These are phyloP conservation scores for Breynia disticha DNA, from an alignment of 441 rosid genomes.

Conservation along the genomic window DNA sequence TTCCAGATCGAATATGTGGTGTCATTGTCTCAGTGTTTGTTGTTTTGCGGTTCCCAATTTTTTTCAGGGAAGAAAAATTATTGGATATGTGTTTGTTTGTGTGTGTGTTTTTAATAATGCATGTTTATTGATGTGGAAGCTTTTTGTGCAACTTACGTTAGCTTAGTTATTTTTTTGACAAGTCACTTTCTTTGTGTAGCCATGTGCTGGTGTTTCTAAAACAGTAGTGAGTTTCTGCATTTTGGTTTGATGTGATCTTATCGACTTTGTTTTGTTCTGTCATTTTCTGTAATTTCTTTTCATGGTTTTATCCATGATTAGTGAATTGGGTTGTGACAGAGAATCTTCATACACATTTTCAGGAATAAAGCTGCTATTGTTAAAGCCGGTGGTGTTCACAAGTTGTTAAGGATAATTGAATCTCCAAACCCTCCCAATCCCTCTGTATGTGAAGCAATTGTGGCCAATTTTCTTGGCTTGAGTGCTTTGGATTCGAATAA, in stretches of 20 bases:
- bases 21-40: slow-evolving; percentile 17
- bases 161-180: slow-evolving; percentile 8
- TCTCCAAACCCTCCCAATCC: slow-evolving; percentile 38
- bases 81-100: not conserved
- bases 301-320: not conserved
- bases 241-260: slow-evolving; percentile 7
- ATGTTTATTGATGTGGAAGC: not conserved
- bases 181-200: slow-evolving; percentile 24
- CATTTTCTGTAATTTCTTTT: not conserved
- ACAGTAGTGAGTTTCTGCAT: not conserved
- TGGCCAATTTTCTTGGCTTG: slow-evolving; percentile 85
- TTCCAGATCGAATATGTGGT: slow-evolving; percentile 12
- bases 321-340: not conserved
- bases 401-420: slow-evolving; percentile 78
- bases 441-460: slow-evolving; percentile 68
- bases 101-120: not conserved
- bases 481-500: slow-evolving; percentile 86
- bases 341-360: slow-evolving; percentile 8
- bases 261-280: not conserved
- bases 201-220: slow-evolving; percentile 10
- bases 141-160: too few species aligned
- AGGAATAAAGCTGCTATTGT: slow-evolving; percentile 98
- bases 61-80: not conserved
- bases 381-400: slow-evolving; percentile 91
- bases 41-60: slow-evolving; percentile 5